These are phyloP conservation scores for Paramecium pentaurelia DNA, from an alignment of 73 alveolate genomes.

Conservation along the genomic window DNA sequence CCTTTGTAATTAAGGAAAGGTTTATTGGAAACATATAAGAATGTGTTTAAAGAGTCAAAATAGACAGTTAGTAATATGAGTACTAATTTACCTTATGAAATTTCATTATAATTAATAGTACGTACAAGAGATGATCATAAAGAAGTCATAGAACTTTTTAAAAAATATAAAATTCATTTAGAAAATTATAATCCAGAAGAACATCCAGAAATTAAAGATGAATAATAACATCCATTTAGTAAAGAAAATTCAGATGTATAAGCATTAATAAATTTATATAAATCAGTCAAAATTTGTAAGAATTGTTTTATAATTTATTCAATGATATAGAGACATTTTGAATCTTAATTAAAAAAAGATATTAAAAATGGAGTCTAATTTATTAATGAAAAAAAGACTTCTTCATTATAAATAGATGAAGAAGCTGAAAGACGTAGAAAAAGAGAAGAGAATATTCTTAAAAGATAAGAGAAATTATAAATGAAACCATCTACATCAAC, in stretches of 20 bases:
- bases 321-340: constrained; percentile 18
- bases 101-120: not conserved
- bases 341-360: not conserved
- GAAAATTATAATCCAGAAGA: constrained; percentile 35
- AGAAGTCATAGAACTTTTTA: constrained; percentile 7
- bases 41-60: constrained; percentile 29
- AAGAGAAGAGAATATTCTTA: not conserved
- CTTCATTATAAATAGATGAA: not conserved
- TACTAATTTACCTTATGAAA: constrained; percentile 36
- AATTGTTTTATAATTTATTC: constrained; percentile 25
- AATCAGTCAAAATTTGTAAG: constrained; percentile 31
- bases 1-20: constrained; percentile 34
- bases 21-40: not conserved
- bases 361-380: not conserved
- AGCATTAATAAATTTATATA: constrained; percentile 7
- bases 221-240: constrained; percentile 5
- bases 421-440: not conserved
- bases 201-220: not conserved
- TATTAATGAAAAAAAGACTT: constrained; percentile 14
- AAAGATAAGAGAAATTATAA: not conserved
- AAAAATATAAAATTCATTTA: constrained; percentile 32
- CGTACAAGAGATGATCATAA: constrained; percentile 17
- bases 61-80: constrained; percentile 5
- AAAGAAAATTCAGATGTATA: not conserved
- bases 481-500: not conserved